A percentile compares a stretch with the other conserved stretches of the same genome.
Evolutionary conservation across 164 flowering plant species (phyloP).

Genomic region (Warburgia ugandensis): DNA sequence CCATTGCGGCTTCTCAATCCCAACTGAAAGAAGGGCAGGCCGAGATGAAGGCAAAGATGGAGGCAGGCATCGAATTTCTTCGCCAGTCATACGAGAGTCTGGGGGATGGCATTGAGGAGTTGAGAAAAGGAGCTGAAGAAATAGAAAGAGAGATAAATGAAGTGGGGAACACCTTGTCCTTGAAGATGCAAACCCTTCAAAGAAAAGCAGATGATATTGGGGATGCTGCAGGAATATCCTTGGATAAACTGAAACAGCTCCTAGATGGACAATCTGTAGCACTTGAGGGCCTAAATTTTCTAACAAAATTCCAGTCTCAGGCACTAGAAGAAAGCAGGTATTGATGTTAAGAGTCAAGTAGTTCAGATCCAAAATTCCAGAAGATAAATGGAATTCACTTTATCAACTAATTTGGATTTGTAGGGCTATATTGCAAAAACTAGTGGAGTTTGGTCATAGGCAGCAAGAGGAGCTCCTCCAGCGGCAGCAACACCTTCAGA

Average conservation of each 20-base stretch:
- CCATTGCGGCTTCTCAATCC: slow-evolving; percentile 48
- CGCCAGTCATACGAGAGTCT: slow-evolving; percentile 45
- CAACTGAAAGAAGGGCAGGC: slow-evolving; percentile 52
- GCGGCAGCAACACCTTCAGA: slow-evolving; percentile 58
- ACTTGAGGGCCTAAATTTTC: slow-evolving; percentile 51
- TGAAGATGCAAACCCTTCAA: slow-evolving; percentile 55
- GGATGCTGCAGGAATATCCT: slow-evolving; percentile 44
- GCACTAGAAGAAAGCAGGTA: slow-evolving; percentile 93
- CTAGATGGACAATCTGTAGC: slow-evolving; percentile 64
- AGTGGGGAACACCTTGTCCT: slow-evolving; percentile 50
- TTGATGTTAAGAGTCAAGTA: too few species aligned
- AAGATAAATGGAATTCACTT: too few species aligned
- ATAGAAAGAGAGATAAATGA: slow-evolving; percentile 56
- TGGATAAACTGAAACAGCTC: slow-evolving; percentile 67
- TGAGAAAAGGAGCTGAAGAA: slow-evolving; percentile 42
- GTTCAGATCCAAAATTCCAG: too few species aligned
- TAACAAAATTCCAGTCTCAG: slow-evolving; percentile 51
- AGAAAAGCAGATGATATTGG: slow-evolving; percentile 67
- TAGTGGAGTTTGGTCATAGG: slow-evolving; percentile 52
- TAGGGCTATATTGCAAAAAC: slow-evolving; percentile 46
- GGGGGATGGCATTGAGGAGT: slow-evolving; percentile 39
- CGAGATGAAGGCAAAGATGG: slow-evolving; percentile 47
- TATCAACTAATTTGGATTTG: not conserved
- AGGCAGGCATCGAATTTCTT: slow-evolving; percentile 47
- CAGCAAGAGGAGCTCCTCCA: slow-evolving; percentile 69